phyloP scores from a whole-genome alignment of 2,329 filamentous ascomycete species.

The Zopfia rhizophila region DNA sequence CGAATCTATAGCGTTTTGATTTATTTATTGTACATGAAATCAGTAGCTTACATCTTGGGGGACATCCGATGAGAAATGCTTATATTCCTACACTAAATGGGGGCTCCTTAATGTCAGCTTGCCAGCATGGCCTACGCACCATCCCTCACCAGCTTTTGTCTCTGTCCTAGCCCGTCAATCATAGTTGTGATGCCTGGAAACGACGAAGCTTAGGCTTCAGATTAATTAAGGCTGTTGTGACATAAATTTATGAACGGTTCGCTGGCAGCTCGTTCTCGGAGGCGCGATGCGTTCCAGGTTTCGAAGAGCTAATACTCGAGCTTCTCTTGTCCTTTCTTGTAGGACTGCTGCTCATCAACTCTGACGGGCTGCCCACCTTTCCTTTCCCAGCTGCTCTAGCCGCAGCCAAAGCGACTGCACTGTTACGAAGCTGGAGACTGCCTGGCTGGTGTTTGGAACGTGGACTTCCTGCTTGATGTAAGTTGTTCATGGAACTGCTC shows the following conservation, averaged over 20 bases:
- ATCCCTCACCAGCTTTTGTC: not conserved
- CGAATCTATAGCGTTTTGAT: too few relatives aligned
- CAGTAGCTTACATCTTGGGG: too few relatives aligned
- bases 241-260: conserved; percentile 4
- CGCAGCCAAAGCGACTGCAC: conserved; percentile 32
- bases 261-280: conserved; percentile 13
- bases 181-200: conserved; percentile 2
- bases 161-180: conserved; percentile 1
- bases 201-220: not conserved
- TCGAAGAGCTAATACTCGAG: conserved; percentile 14
- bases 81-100: too few relatives aligned
- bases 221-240: conserved; percentile 1
- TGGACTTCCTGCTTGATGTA: conserved; percentile 19
- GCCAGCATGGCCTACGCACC: too few relatives aligned
- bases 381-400: conserved; percentile 24
- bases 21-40: too few relatives aligned
- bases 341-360: conserved; percentile 20
- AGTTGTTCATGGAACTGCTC: conserved; percentile 30
- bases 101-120: too few relatives aligned
- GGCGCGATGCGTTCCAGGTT: conserved; percentile 2
- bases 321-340: conserved; percentile 14
- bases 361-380: conserved; percentile 11
- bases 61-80: too few relatives aligned
- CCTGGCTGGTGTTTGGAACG: conserved; percentile 27
- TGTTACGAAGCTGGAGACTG: conserved; percentile 33